Evolutionary conservation across 177 flowering plant species (phyloP), one percentile per base, ranked within the genome.

Genomic region (Vitis hybrid): DNA sequence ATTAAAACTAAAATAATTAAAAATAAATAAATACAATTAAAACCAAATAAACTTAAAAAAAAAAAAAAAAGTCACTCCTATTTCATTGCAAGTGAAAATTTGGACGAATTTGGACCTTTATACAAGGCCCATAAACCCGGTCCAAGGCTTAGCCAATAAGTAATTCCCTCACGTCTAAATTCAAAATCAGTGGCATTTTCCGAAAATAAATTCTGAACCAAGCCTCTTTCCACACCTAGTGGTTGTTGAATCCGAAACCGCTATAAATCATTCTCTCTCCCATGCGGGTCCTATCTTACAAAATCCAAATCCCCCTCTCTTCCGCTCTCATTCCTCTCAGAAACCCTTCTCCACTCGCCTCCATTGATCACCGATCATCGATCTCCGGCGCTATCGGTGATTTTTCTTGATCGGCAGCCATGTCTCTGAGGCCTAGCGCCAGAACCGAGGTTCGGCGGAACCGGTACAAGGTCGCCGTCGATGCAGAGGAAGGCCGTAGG

Each of bases 401-500:
- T 2, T 54, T 16, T 15, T 63, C 61, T 26, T 26, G 58, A 51
- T 29, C 58, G 49, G 5, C 50, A 50, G 59, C 61, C 68, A 82
- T 79, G 82, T 79, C 84, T 55, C 66, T 82, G 55, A 72, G 78
- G 51, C 80, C 82, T 51, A 76, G 56, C 66, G 74, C 74, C 31
- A 74, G 78, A 29, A 70, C 77, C 15, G 84, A 79, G 78, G 80
- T 72, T 5, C 81, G 84, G 2, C 34, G 76, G 68, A 81, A 74
- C 78, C 29, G 71, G 31, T 81, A 78, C 75, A 81, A 79, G 84
- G 80, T 72, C 15, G 75, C 80, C 6, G 78, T 79, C 15, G 84
- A 81, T 22, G 84, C 82, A 1, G 84, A 79, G 1, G 82, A 81
- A 20, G 82, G 80, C 12, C 76, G 84, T 13, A 49, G 84, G 64